Percentiles rank a stretch among this genome's conserved stretches.
Evolutionary conservation across 768 basidiomycete genomes (phyloP).

Genomic region (Chalciporus piperatus): DNA sequence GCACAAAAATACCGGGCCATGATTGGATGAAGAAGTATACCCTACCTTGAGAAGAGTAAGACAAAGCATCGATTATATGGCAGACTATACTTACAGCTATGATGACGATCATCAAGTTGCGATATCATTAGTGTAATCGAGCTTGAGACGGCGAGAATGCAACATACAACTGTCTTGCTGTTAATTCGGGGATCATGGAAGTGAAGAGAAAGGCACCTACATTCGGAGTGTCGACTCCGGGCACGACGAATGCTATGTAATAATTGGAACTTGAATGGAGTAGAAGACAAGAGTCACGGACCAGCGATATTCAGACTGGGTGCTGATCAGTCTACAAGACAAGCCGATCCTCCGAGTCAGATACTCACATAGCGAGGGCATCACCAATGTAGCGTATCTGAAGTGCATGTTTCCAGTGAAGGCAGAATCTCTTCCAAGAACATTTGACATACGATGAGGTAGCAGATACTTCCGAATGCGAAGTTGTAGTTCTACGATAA

Average conservation of each 20-base stretch:
- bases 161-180: constrained; percentile 14
- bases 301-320: constrained; percentile 14
- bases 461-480: constrained; percentile 17
- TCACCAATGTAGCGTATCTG: constrained; percentile 28
- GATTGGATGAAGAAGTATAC: constrained; percentile 4
- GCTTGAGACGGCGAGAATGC: neutral
- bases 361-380: constrained; percentile 16
- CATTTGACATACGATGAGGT: constrained; percentile 18
- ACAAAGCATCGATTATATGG: neutral
- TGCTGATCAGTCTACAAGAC: neutral
- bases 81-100: constrained; percentile 15
- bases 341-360: too few species aligned
- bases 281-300: neutral
- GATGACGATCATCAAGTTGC: too few species aligned
- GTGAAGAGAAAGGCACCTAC: constrained; percentile 2
- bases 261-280: neutral
- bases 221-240: neutral
- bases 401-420: neutral
- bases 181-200: neutral
- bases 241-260: constrained; percentile 14
- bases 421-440: neutral
- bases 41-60: constrained; percentile 10
- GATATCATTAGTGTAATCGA: too few species aligned
- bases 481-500: constrained; percentile 3
- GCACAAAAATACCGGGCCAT: neutral